These are phyloP conservation scores for Fraxinus angustifolia DNA, from an alignment of 305 asterid species.

Conservation along the genomic window DNA sequence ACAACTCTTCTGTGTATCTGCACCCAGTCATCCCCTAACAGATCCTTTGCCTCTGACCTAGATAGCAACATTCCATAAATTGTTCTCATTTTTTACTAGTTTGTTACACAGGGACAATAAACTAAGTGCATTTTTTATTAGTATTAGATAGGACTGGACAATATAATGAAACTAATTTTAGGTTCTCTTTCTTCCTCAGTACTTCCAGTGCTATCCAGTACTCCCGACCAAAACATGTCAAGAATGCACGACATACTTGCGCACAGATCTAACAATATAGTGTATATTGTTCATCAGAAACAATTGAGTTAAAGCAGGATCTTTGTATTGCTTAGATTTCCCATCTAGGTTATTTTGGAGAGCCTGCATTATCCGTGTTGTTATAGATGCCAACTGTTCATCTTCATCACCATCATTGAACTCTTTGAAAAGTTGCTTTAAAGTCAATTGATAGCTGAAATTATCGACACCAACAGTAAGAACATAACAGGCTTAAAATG, in stretches of 20 bases:
- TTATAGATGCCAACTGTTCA: conserved; percentile 61
- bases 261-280: conserved; percentile 92
- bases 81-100: background rate
- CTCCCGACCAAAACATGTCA: background rate
- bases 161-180: background rate
- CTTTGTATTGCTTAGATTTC: conserved; percentile 90
- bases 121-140: background rate
- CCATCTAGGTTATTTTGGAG: conserved; percentile 87
- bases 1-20: conserved; percentile 92
- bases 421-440: conserved; percentile 75
- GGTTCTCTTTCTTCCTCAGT: background rate
- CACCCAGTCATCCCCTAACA: conserved; percentile 98
- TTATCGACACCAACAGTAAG: conserved; percentile 18
- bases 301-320: conserved; percentile 84
- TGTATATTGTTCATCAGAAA: conserved; percentile 92
- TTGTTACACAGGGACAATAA: background rate
- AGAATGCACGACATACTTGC: conserved; percentile 51
- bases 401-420: conserved; percentile 50
- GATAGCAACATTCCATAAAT: conserved; percentile 12
- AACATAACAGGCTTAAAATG: conserved; percentile 10
- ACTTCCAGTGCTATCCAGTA: background rate
- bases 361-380: conserved; percentile 84
- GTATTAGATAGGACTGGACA: background rate
- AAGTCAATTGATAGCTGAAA: conserved; percentile 85
- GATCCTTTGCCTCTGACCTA: conserved; percentile 94